Base-by-base conservation (phyloP, 2,329 filamentous ascomycete species). In the Alternaria tenuissima region DNA sequence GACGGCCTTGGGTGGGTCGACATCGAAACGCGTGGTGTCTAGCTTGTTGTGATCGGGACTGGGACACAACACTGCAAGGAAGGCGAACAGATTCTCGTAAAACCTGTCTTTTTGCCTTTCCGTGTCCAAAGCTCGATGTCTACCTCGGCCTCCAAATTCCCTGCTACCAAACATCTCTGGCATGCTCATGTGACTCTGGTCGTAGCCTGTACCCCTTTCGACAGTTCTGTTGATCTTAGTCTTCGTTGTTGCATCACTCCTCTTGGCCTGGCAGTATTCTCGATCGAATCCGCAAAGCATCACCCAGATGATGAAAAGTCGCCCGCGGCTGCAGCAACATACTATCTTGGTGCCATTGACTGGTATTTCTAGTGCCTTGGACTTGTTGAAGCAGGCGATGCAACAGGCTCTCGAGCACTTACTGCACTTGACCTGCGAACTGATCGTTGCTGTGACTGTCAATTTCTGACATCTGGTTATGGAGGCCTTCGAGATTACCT, bases 221-320 rank as follows among this genome's bases (percentile, higher is more conserved):
- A 8, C 18, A 22, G 18, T 41, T 38, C 16, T n/a, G 7, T 8
- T 38, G 6, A 16, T 18, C 16, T 38, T 38, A 1, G 3, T 18
- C 16, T 38, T 38, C 34, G 34, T 18, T n/a, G 7, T n/a, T 7
- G 34, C 34, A n/a, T 66, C 54, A 12, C 38, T 39, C 52, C 58
- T 58, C 44, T 61, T 63, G 44, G 55, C 34, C 11, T n/a, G 36
- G 28, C 68, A 62, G 52, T 69, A 69, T 32, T 66, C 36, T 12
- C 67, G 56, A 53, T 80, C 78, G 48, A 73, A 75, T 12, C 72
- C 72, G 49, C 71, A 76, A 3, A 80, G 66, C 12, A 78, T 44
- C 3, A 69, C 63, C 75, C 75, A 80, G 28, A 78, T 71, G 24
- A 71, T 52, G 57, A 74, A 73, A 7, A 77, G 28, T 5, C 72